Conservation (phyloP, 805 yeast species). For the Starmerella asiatica region DNA sequence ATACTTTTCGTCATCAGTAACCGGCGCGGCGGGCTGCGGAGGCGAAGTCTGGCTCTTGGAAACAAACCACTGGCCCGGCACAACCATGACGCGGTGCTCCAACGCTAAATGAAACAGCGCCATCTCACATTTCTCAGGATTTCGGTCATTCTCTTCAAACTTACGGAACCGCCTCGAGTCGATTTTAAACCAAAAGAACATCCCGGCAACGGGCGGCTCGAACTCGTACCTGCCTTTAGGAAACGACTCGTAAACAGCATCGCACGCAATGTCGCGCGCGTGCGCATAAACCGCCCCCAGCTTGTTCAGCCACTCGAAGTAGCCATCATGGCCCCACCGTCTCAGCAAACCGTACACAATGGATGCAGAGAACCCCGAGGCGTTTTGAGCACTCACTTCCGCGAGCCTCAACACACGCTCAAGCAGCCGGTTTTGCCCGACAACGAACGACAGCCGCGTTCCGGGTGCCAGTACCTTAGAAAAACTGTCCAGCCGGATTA, state of each 20-base stretch:
- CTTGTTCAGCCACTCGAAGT: constrained; percentile 77
- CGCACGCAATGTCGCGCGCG: constrained; percentile 79
- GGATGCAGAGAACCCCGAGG: constrained; percentile 70
- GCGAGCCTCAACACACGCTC: constrained; percentile 58
- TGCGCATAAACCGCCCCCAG: constrained; percentile 60
- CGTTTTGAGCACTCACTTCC: constrained; percentile 69
- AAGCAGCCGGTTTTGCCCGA: constrained; percentile 50
- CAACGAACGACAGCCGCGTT: constrained; percentile 76
- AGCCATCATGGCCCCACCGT: constrained; percentile 85
- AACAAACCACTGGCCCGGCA: constrained; percentile 34
- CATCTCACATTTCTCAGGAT: constrained; percentile 25
- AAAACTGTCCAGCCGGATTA: constrained; percentile 74
- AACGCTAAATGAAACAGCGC: constrained; percentile 26
- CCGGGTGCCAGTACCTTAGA: constrained; percentile 92
- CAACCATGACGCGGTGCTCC: constrained; percentile 26
- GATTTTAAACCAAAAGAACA: constrained; percentile 39
- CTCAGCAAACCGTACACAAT: constrained; percentile 55
- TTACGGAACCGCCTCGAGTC: constrained; percentile 42
- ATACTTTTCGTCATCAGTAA: constrained; percentile 21
- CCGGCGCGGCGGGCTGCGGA: constrained; percentile 27
- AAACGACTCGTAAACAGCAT: constrained; percentile 49
- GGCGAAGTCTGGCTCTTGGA: constrained; percentile 23
- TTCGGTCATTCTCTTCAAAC: constrained; percentile 25
- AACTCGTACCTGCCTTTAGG: constrained; percentile 31
- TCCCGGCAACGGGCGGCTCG: constrained; percentile 38